Conservation (phyloP, 345 rosid species). For the Arabidopsis arenosa region DNA sequence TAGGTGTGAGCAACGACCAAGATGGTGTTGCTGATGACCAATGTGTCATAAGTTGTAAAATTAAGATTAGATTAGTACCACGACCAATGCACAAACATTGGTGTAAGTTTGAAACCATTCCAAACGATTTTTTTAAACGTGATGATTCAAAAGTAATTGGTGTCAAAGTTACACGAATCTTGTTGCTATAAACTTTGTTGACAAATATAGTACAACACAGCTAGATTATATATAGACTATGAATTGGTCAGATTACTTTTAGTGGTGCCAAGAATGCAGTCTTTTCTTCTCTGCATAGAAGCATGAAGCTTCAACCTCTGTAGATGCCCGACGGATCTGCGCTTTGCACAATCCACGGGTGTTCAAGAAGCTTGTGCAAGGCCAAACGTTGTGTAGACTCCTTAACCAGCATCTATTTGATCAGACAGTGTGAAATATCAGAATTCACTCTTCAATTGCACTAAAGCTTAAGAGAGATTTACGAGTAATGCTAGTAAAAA, state of each 20-base stretch:
- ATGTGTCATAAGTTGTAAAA: too few relatives aligned
- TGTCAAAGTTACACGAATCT: background rate
- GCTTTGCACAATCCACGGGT: constrained; percentile 88
- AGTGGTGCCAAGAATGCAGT: constrained; percentile 1
- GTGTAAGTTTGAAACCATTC: background rate
- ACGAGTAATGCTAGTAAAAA: constrained; percentile 14
- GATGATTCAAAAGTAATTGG: background rate
- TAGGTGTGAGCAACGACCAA: too few relatives aligned
- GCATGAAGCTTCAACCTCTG: constrained; percentile 33
- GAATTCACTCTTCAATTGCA: background rate
- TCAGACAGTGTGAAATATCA: background rate
- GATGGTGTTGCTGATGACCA: too few relatives aligned
- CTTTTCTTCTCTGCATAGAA: too few relatives aligned
- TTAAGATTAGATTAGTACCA: too few relatives aligned
- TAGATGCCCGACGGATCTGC: constrained; percentile 84
- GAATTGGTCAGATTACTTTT: background rate
- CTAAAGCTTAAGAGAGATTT: background rate
- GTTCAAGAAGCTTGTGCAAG: constrained; percentile 80
- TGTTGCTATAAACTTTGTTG: constrained; percentile 4
- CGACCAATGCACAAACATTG: background rate
- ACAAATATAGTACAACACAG: constrained; percentile 19
- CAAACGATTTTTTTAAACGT: background rate
- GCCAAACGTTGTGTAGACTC: constrained; percentile 75
- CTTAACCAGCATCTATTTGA: constrained; percentile 79
- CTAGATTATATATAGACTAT: background rate